Evolutionary conservation across 495 filamentous ascomycete genomes (phyloP).

Genomic region (Articulospora tetracladia): DNA sequence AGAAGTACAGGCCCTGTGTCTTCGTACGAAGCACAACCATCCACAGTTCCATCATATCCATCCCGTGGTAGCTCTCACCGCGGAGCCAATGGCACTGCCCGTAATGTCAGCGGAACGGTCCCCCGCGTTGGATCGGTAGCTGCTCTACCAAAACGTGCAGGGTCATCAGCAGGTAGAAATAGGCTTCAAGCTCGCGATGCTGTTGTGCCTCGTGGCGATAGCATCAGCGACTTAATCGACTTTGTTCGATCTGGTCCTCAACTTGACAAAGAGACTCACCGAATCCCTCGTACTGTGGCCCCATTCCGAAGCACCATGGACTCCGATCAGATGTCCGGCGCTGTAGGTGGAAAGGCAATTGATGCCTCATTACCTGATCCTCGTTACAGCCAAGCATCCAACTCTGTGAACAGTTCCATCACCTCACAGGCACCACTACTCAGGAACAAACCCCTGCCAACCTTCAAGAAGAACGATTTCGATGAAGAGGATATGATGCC

Average conservation of each 20-base stretch:
- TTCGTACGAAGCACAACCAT: slow-evolving; percentile 9
- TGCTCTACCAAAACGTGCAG: slow-evolving; percentile 11
- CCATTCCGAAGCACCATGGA: slow-evolving; percentile 84
- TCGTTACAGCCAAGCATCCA: slow-evolving; percentile 31
- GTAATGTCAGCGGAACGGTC: slow-evolving; percentile 18
- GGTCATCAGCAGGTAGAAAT: slow-evolving; percentile 30
- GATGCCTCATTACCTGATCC: slow-evolving; percentile 40
- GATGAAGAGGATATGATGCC: slow-evolving; percentile 49
- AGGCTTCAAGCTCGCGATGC: slow-evolving; percentile 70
- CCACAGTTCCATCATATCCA: slow-evolving; percentile 2
- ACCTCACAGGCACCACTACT: slow-evolving; percentile 49
- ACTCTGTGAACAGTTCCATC: slow-evolving; percentile 47
- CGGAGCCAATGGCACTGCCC: slow-evolving; percentile 14
- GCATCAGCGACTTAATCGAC: slow-evolving; percentile 84
- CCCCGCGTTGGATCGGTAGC: slow-evolving; percentile 2
- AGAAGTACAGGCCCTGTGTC: slow-evolving; percentile 70
- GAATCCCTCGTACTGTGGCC: slow-evolving; percentile 78
- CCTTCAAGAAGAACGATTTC: slow-evolving; percentile 5
- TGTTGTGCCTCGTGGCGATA: slow-evolving; percentile 52
- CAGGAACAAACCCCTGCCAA: slow-evolving; percentile 13
- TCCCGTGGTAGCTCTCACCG: slow-evolving; percentile 4
- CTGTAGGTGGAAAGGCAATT: slow-evolving; percentile 44
- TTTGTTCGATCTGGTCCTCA: slow-evolving; percentile 87
- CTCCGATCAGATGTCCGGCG: slow-evolving; percentile 66
- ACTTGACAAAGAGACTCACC: slow-evolving; percentile 44